phyloP scores from a whole-genome alignment of 495 filamentous ascomycete genomes.

The Aspergillus panamensis region DNA sequence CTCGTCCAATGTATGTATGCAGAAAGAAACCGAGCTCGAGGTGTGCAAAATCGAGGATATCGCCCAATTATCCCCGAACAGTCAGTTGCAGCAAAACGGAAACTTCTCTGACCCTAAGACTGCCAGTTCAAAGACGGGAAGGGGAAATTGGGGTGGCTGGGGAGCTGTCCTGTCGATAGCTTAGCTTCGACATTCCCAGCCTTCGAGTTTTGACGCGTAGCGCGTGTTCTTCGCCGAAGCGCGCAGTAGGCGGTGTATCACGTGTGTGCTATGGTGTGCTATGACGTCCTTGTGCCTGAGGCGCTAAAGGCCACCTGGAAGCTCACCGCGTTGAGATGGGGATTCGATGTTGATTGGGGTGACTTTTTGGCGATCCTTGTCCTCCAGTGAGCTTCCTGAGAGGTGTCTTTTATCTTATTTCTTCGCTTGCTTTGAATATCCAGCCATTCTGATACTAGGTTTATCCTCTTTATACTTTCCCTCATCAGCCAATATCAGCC shows the following conservation, averaged over 20 bases:
- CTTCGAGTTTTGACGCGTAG: slow-evolving; percentile 19
- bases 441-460: no score
- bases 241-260: slow-evolving; percentile 13
- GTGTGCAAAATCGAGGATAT: neutral
- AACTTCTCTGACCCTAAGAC: neutral
- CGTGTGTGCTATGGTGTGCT: slow-evolving; percentile 13
- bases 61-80: neutral
- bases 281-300: slow-evolving; percentile 8
- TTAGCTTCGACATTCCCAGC: slow-evolving; percentile 8
- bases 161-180: neutral
- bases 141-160: slow-evolving; percentile 10
- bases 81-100: neutral
- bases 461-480: neutral
- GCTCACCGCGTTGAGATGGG: no score
- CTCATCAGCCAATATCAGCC: neutral
- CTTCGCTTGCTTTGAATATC: neutral
- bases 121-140: neutral
- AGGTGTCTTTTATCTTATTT: neutral
- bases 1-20: neutral
- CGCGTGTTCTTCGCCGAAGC: slow-evolving; percentile 10
- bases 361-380: neutral
- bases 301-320: slow-evolving; percentile 25
- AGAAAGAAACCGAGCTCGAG: neutral
- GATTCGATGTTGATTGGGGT: slow-evolving; percentile 3
- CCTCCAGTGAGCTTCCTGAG: neutral